Evolutionary conservation across 495 filamentous ascomycete genomes (phyloP).

Genomic region (Penicillium odoratum): DNA sequence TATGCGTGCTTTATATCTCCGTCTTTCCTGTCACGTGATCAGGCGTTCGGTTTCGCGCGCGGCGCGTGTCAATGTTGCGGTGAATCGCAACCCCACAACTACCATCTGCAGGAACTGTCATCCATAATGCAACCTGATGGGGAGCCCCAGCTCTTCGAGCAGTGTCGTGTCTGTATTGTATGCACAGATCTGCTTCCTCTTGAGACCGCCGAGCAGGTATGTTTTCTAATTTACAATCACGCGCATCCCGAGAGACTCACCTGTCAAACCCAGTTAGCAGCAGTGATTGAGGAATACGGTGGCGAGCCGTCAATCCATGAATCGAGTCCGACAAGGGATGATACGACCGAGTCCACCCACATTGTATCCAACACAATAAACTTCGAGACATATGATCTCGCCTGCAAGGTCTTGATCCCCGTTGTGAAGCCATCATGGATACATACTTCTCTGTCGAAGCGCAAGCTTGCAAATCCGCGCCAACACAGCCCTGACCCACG

Average conservation of each 20-base stretch:
- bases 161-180: slow-evolving; percentile 44
- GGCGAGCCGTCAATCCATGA: slow-evolving; percentile 51
- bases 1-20: too few species aligned
- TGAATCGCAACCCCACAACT: background rate
- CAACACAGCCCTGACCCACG: slow-evolving; percentile 88
- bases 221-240: slow-evolving; percentile 14
- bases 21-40: slow-evolving; percentile 4
- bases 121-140: slow-evolving; percentile 34
- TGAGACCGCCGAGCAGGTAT: slow-evolving; percentile 46
- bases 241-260: background rate
- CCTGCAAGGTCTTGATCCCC: slow-evolving; percentile 71
- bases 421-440: slow-evolving; percentile 87
- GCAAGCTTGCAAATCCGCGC: slow-evolving; percentile 71
- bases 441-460: slow-evolving; percentile 61
- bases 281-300: slow-evolving; percentile 50
- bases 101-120: slow-evolving; percentile 5
- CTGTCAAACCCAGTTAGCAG: slow-evolving; percentile 29
- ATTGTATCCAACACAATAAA: slow-evolving; percentile 83
- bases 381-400: slow-evolving; percentile 76
- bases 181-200: slow-evolving; percentile 49
- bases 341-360: slow-evolving; percentile 67
- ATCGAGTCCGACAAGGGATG: slow-evolving; percentile 44
- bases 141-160: slow-evolving; percentile 41
- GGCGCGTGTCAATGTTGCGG: slow-evolving; percentile 4
- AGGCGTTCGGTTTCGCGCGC: slow-evolving; percentile 4